Evolutionary conservation across 116 monocot species (phyloP), one percentile per base, ranked within the genome.

Genomic region (Cymodocea nodosa): DNA sequence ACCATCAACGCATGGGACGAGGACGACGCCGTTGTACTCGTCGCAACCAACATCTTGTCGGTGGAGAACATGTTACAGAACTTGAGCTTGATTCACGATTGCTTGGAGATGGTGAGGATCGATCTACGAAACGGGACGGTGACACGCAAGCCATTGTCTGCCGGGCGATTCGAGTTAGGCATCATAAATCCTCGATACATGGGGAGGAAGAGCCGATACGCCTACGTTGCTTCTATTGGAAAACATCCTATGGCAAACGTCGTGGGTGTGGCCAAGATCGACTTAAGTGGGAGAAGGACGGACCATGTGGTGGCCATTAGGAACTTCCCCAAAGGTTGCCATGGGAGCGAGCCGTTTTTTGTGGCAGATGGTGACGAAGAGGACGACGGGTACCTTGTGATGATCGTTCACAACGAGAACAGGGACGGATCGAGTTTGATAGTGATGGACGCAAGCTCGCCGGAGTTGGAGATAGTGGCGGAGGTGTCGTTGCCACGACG

Each of bases 1-100:
- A 75, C 81, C 2, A 22, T 95, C 23, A 95, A 90, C 68, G 90
- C 95, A 0, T 90, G 90, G 90, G 90, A 94, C 23, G 94, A 89
- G 16, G 94, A 71, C 13, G 71, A 79, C 40, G 49, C 58, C 30
- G 68, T 87, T 6, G 87, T 94, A 23, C 63, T 95, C 35, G 81
- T 95, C 66, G 95, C 90, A 15, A 75, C 95, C 10, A 95, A 95
- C 72, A 56, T 87, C 53, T 59, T 90, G 23, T 81, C 87, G 13
- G n/a, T n/a, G n/a, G n/a, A n/a, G n/a, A n/a, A n/a, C n/a, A n/a
- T n/a, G n/a, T n/a, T n/a, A n/a, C n/a, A n/a, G n/a, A n/a, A n/a
- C n/a, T n/a, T n/a, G n/a, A n/a, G n/a, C n/a, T n/a, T n/a, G n/a
- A n/a, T n/a, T n/a, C n/a, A n/a, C n/a, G n/a, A n/a, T n/a, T n/a